phyloP scores from a whole-genome alignment of 768 basidiomycete species.

The Lactifluus echinatus region DNA sequence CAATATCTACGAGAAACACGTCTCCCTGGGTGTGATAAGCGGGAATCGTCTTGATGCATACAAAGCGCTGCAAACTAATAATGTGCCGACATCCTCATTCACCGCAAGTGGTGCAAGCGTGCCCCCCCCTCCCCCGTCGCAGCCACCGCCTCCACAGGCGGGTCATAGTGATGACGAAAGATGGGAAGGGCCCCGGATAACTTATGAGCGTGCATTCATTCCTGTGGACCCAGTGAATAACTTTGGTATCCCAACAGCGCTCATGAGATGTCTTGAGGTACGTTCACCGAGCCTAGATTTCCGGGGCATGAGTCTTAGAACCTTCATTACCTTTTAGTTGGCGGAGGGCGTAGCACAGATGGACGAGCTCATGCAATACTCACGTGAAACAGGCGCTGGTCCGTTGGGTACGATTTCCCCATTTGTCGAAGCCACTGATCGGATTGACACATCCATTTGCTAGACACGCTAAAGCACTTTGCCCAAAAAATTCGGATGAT shows the following conservation, averaged over 20 bases:
- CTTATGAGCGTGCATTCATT: slow-evolving; percentile 54
- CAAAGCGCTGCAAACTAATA: slow-evolving; percentile 18
- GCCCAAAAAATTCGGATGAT: slow-evolving; percentile 31
- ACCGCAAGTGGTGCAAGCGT: slow-evolving; percentile 22
- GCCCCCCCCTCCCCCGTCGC: not conserved
- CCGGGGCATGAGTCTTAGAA: slow-evolving; percentile 5
- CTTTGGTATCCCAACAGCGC: slow-evolving; percentile 82
- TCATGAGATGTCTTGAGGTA: slow-evolving; percentile 86
- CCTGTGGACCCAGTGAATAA: slow-evolving; percentile 81
- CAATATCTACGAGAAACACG: slow-evolving; percentile 61
- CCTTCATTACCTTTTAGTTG: slow-evolving; percentile 35
- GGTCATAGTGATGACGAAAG: slow-evolving; percentile 41
- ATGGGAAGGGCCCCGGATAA: slow-evolving; percentile 52
- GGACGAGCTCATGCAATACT: slow-evolving; percentile 66
- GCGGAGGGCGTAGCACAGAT: slow-evolving; percentile 78
- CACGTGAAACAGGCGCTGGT: slow-evolving; percentile 46
- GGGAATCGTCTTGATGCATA: slow-evolving; percentile 41
- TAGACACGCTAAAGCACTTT: slow-evolving; percentile 37
- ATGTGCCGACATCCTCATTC: slow-evolving; percentile 12
- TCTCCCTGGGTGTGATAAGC: slow-evolving; percentile 51
- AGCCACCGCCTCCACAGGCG: slow-evolving; percentile 15
- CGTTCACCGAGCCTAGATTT: slow-evolving; percentile 20
- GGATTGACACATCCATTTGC: not conserved
- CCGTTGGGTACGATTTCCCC: slow-evolving; percentile 51
- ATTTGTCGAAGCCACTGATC: slow-evolving; percentile 6